A percentile compares a stretch with the other conserved stretches of the same genome.
phyloP scores from a whole-genome alignment of 441 rosid species.

The Adansonia grandidieri region DNA sequence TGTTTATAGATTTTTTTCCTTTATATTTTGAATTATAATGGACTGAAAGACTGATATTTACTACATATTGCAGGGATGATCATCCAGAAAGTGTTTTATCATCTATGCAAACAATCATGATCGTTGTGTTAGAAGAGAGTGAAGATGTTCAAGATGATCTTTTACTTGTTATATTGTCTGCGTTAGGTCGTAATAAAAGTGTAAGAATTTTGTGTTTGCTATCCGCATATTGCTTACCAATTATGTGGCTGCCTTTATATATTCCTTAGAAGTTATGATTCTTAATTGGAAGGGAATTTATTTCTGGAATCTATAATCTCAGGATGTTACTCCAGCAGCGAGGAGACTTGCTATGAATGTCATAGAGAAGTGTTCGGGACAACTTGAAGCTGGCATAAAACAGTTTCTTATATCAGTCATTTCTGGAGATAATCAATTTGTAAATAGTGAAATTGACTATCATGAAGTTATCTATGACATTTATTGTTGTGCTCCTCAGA shows the following conservation, averaged over 20 bases:
- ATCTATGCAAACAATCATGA: slow-evolving; percentile 95
- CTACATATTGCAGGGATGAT: slow-evolving; percentile 72
- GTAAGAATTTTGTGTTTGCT: slow-evolving; percentile 54
- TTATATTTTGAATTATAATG: slow-evolving; percentile 15
- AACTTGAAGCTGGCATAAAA: slow-evolving; percentile 91
- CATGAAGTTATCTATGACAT: slow-evolving; percentile 93
- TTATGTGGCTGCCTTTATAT: slow-evolving; percentile 20
- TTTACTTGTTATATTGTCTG: slow-evolving; percentile 69
- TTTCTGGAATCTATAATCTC: slow-evolving; percentile 43
- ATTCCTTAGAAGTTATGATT: slow-evolving; percentile 5
- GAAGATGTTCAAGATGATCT: slow-evolving; percentile 92
- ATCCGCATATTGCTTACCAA: slow-evolving; percentile 13
- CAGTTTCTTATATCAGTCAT: slow-evolving; percentile 88
- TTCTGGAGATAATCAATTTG: slow-evolving; percentile 76
- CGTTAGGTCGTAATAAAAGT: slow-evolving; percentile 75
- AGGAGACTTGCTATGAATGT: slow-evolving; percentile 96
- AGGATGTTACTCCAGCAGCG: slow-evolving; percentile 74
- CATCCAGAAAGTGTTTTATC: slow-evolving; percentile 87
- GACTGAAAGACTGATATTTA: slow-evolving; percentile 13
- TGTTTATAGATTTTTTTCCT: neutral
- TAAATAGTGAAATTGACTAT: slow-evolving; percentile 70
- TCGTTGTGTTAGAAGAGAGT: slow-evolving; percentile 88
- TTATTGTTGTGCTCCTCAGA: slow-evolving; percentile 87
- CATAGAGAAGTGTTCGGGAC: slow-evolving; percentile 81
- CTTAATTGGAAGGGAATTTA: slow-evolving; percentile 33